Evolutionary conservation across 2,329 filamentous ascomycete genomes (phyloP), one percentile per base, ranked within the genome.

Genomic region (Apiospora kogelbergensis): DNA sequence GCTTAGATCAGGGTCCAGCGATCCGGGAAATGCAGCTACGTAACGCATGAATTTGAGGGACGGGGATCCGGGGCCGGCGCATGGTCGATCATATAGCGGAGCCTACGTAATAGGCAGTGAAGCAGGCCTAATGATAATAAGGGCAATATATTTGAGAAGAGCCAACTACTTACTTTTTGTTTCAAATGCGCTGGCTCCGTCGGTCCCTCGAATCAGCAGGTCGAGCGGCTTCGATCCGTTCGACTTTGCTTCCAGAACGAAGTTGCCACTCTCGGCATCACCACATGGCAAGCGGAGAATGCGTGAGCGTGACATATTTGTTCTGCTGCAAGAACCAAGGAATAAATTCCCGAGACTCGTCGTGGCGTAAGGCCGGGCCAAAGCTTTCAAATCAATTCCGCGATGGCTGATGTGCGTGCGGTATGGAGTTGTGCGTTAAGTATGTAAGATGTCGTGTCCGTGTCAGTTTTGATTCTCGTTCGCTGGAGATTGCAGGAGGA

Each of bases 161-260:
- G 63, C 41, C 41, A n/a, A 10, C n/a, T 65, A 41, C 65, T 66
- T 40, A 66, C 65, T 66, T 46, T 66, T 66, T 20, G 65, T 66
- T 46, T 66, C 65, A 42, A 48, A 66, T 40, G 65, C 65, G 42
- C 33, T 46, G 26, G 42, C 42, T 11, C 65, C 65, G n/a, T 66
- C 44, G 9, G 65, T 66, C 17, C 65, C 65, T 22, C 42, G 65
- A 48, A 66, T 46, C 26, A 66, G 65, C 44, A 66, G 44, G 33
- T 66, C 65, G 2, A 66, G 33, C 17, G 65, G 65, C 33, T 53
- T 66, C 3, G 65, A 66, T 20, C 65, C 65, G 30, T 48, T 66
- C 5, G 65, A 26, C 20, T 24, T 53, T 13, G 44, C 65, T 37
- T 66, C 65, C 33, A 66, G 33, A 17, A 66, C 65, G 30, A 66